phyloP scores from a whole-genome alignment of 768 basidiomycete genomes.

The Mycena leptocephala region DNA sequence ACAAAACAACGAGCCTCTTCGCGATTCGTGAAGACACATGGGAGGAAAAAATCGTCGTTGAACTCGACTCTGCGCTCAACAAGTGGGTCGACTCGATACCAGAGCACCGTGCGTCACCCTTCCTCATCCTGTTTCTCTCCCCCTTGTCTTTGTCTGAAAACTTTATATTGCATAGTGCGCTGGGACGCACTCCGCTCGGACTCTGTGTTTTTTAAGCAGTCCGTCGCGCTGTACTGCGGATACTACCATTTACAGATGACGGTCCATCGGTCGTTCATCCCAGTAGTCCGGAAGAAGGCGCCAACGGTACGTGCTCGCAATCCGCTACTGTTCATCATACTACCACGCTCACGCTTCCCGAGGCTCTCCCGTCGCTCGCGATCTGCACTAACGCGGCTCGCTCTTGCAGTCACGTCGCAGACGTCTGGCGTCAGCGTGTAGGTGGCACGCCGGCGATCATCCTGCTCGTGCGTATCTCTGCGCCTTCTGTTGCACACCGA shows the following conservation, averaged over 20 bases:
- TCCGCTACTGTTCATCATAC: background rate
- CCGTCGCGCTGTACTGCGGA: slow-evolving; percentile 65
- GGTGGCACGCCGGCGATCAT: slow-evolving; percentile 44
- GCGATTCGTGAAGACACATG: slow-evolving; percentile 65
- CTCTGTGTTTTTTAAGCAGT: slow-evolving; percentile 66
- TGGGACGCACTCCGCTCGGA: slow-evolving; percentile 60
- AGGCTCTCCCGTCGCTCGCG: slow-evolving; percentile 74
- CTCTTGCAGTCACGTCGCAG: slow-evolving; percentile 81
- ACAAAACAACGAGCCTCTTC: slow-evolving; percentile 70
- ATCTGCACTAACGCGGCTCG: slow-evolving; percentile 91
- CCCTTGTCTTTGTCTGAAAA: slow-evolving; percentile 60
- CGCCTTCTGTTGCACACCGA: too few species aligned
- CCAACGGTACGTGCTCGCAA: slow-evolving; percentile 24
- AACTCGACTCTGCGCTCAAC: slow-evolving; percentile 85
- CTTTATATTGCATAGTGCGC: slow-evolving; percentile 47
- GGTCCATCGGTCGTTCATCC: slow-evolving; percentile 87
- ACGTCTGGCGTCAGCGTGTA: slow-evolving; percentile 59
- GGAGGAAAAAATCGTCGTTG: slow-evolving; percentile 77
- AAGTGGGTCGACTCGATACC: slow-evolving; percentile 85
- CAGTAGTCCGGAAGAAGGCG: slow-evolving; percentile 66
- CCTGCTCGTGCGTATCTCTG: slow-evolving; percentile 47
- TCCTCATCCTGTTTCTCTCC: background rate
- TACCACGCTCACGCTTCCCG: background rate
- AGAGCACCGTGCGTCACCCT: slow-evolving; percentile 27
- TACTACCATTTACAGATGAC: slow-evolving; percentile 77